phyloP scores from a whole-genome alignment of 306 rosid species.

The Glycine latifolia region DNA sequence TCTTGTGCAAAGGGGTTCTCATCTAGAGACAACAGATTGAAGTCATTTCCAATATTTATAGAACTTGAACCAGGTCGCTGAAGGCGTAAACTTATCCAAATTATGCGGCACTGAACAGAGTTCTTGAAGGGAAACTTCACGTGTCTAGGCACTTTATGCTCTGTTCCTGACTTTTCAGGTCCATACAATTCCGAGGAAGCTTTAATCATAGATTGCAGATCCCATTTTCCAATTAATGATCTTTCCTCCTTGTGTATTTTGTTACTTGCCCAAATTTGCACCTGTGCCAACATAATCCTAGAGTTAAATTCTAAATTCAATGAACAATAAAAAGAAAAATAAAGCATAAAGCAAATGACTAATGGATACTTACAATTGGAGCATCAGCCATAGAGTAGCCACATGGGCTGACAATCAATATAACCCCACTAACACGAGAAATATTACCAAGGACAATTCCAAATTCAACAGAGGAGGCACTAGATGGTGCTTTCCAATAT shows the following conservation, averaged over 20 bases:
- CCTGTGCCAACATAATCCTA: constrained; percentile 61
- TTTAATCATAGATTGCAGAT: constrained; percentile 74
- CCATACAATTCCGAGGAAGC: constrained; percentile 78
- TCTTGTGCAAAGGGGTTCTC: constrained; percentile 88
- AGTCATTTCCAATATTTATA: constrained; percentile 68
- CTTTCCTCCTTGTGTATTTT: constrained; percentile 92
- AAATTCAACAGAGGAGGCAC: constrained; percentile 74
- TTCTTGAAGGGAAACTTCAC: constrained; percentile 81
- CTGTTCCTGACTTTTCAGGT: constrained; percentile 64
- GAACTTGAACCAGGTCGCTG: constrained; percentile 87
- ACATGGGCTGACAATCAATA: constrained; percentile 85
- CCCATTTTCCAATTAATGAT: constrained; percentile 97
- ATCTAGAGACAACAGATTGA: constrained; percentile 80
- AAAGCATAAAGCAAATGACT: constrained; percentile 38
- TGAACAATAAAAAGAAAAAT: constrained; percentile 32
- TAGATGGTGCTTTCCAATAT: constrained; percentile 96
- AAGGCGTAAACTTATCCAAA: constrained; percentile 90
- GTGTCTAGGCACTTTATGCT: constrained; percentile 75
- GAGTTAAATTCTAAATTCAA: constrained; percentile 43
- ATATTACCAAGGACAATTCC: constrained; percentile 74
- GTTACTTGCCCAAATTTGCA: constrained; percentile 97
- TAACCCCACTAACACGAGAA: constrained; percentile 94
- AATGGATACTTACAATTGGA: constrained; percentile 76
- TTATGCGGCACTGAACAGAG: constrained; percentile 86
- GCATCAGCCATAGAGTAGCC: constrained; percentile 90